phyloP scores from a whole-genome alignment of 768 basidiomycete genomes.

The Kwoniella mangroviensis region DNA sequence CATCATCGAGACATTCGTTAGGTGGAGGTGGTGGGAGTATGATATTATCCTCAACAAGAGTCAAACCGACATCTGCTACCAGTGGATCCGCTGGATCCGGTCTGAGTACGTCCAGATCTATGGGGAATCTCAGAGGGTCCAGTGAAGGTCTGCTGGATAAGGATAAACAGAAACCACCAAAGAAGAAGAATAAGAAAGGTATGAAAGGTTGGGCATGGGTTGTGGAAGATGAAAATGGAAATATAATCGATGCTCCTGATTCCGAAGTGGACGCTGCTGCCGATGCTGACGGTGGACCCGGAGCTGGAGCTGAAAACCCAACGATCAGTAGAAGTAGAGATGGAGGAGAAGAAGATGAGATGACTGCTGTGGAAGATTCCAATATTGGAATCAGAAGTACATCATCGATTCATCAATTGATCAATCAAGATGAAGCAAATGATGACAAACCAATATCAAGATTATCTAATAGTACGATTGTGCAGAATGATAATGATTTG shows the following conservation, averaged over 20 bases:
- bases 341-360: background rate
- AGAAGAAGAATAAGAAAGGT: slow-evolving; percentile 35
- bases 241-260: slow-evolving; percentile 29
- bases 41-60: slow-evolving; percentile 12
- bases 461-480: background rate
- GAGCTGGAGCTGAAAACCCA: background rate
- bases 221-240: slow-evolving; percentile 35
- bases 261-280: background rate
- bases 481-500: slow-evolving; percentile 1
- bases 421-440: background rate
- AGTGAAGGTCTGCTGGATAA: slow-evolving; percentile 13
- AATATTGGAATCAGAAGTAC: background rate
- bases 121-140: slow-evolving; percentile 23
- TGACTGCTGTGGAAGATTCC: background rate
- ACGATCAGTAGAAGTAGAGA: background rate
- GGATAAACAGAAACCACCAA: slow-evolving; percentile 1
- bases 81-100: background rate
- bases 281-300: background rate
- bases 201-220: slow-evolving; percentile 40
- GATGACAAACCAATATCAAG: background rate
- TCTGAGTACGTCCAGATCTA: slow-evolving; percentile 8
- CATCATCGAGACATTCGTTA: background rate
- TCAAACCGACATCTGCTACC: background rate
- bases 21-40: slow-evolving; percentile 1
- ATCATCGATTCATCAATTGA: slow-evolving; percentile 1